Conservation (phyloP, 371 early-diverging fungal genomes). For the Mortierella sp. region DNA sequence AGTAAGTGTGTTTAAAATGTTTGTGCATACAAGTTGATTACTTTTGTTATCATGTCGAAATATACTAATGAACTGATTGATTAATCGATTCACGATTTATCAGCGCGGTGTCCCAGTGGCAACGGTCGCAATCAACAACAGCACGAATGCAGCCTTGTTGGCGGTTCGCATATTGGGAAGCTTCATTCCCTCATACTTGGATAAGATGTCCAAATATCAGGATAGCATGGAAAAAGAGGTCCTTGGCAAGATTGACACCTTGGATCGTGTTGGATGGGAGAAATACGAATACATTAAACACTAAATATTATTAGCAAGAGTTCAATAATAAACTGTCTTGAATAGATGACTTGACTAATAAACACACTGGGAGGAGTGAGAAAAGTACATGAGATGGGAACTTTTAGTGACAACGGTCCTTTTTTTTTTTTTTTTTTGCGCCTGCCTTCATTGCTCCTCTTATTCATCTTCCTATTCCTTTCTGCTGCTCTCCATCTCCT, state of each 20-base stretch:
- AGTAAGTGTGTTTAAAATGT: slow-evolving; percentile 50
- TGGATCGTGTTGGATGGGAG: slow-evolving; percentile 85
- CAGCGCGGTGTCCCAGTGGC: slow-evolving; percentile 97
- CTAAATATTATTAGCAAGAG: background rate
- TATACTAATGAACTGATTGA: background rate
- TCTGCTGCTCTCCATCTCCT: too few species aligned
- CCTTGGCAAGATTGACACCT: slow-evolving; percentile 81
- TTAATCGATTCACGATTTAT: slow-evolving; percentile 77
- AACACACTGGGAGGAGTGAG: too few species aligned
- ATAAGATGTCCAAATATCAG: slow-evolving; percentile 83
- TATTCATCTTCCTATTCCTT: too few species aligned
- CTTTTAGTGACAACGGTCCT: too few species aligned
- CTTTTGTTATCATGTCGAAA: slow-evolving; percentile 69
- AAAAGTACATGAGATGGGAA: too few species aligned
- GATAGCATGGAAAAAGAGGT: slow-evolving; percentile 90
- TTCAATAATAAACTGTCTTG: too few species aligned
- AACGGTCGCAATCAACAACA: slow-evolving; percentile 97
- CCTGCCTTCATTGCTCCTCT: too few species aligned
- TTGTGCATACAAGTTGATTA: background rate
- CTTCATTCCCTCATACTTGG: slow-evolving; percentile 77
- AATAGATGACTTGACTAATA: too few species aligned
- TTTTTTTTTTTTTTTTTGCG: too few species aligned
- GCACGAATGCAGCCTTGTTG: slow-evolving; percentile 94
- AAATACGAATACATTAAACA: slow-evolving; percentile 58
- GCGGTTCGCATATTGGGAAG: slow-evolving; percentile 93